These are phyloP conservation scores for Penicillium salamii DNA, from an alignment of 495 filamentous ascomycete genomes.

Conservation along the genomic window DNA sequence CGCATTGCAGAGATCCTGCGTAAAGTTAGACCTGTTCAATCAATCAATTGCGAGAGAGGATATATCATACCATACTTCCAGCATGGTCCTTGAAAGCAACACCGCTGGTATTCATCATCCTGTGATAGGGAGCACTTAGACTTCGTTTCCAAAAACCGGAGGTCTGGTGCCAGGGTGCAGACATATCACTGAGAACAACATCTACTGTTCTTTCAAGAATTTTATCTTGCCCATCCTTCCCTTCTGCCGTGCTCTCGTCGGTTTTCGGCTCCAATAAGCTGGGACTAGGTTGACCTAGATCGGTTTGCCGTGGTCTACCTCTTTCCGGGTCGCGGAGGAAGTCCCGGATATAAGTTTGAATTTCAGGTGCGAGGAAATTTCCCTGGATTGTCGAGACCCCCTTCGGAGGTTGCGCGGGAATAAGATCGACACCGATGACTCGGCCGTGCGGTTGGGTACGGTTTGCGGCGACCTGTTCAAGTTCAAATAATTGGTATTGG, in stretches of 20 bases:
- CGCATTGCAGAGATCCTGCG: conserved; percentile 81
- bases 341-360: conserved; percentile 70
- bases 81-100: conserved; percentile 82
- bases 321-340: conserved; percentile 67
- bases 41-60: not conserved
- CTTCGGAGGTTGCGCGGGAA: conserved; percentile 83
- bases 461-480: conserved; percentile 70
- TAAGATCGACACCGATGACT: conserved; percentile 87
- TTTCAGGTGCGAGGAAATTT: conserved; percentile 70
- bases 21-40: conserved; percentile 39
- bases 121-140: conserved; percentile 87
- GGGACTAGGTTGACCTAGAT: conserved; percentile 5
- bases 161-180: conserved; percentile 83
- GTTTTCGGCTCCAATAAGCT: conserved; percentile 12
- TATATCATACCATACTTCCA: conserved; percentile 80
- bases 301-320: conserved; percentile 45
- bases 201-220: conserved; percentile 63
- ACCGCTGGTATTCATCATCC: conserved; percentile 99
- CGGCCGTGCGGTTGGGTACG: conserved; percentile 71
- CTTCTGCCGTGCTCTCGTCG: not conserved
- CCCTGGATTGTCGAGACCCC: conserved; percentile 93
- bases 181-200: conserved; percentile 98
- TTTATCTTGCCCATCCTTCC: conserved; percentile 1
- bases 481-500: too few relatives aligned
- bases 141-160: conserved; percentile 76